Percentiles rank a stretch among this genome's conserved stretches.
Evolutionary conservation across 139 green algal species (phyloP).

Genomic region (Volvox africanus): DNA sequence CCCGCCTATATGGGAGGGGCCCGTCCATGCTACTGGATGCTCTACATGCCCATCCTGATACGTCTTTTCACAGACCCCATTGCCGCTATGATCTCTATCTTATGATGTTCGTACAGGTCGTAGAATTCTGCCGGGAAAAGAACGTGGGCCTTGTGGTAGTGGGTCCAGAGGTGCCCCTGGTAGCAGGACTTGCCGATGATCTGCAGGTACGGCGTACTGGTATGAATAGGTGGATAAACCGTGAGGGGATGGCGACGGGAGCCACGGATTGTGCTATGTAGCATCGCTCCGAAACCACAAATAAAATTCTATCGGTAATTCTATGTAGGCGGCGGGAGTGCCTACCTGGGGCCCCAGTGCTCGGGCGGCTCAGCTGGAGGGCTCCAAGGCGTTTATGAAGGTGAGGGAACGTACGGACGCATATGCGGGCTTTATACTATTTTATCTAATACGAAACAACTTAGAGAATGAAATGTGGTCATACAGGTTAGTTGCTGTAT

Average conservation of each 20-base stretch:
- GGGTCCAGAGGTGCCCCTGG: slow-evolving; percentile 93
- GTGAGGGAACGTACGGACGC: slow-evolving; percentile 18
- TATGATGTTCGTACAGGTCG: slow-evolving; percentile 56
- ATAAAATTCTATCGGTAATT: neutral
- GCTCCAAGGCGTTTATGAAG: slow-evolving; percentile 98
- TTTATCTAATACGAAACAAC: too few species aligned
- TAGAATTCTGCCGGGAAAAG: slow-evolving; percentile 86
- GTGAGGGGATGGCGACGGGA: too few species aligned
- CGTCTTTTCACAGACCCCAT: too few species aligned
- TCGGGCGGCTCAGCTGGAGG: slow-evolving; percentile 92
- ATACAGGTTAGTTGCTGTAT: too few species aligned
- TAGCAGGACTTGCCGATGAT: slow-evolving; percentile 93
- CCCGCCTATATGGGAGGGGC: too few species aligned
- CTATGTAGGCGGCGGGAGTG: slow-evolving; percentile 70
- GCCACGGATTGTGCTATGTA: too few species aligned
- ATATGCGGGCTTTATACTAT: too few species aligned
- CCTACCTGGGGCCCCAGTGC: slow-evolving; percentile 89
- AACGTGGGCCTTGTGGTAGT: slow-evolving; percentile 87
- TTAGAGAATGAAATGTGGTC: too few species aligned
- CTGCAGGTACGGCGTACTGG: slow-evolving; percentile 13
- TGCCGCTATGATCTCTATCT: too few species aligned
- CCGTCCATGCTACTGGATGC: too few species aligned
- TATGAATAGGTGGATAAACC: neutral
- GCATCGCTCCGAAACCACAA: too few species aligned
- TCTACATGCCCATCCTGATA: too few species aligned